Conservation (phyloP, 208 protist species). For the Naegleria fowleri region DNA sequence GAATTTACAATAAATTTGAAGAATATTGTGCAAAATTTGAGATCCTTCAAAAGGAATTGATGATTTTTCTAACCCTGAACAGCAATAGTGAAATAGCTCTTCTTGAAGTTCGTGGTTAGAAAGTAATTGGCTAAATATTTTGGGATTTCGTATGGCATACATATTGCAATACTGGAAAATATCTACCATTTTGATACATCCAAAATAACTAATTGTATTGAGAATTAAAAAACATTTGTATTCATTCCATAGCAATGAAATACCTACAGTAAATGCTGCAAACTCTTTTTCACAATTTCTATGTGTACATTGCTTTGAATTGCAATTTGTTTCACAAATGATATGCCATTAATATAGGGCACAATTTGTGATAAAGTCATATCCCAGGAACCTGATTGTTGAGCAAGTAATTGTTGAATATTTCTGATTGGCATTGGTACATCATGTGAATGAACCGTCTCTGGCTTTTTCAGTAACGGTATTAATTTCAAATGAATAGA, state of each 20-base stretch:
- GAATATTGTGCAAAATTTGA: neutral
- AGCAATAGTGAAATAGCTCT: neutral
- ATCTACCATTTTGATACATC: neutral
- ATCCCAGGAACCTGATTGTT: neutral
- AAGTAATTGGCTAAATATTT: neutral
- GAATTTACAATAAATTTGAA: neutral
- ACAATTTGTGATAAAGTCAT: neutral
- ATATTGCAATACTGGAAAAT: constrained; percentile 24
- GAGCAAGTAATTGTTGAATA: neutral
- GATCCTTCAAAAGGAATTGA: neutral
- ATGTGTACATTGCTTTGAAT: neutral
- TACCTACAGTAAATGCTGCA: neutral
- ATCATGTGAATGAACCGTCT: neutral
- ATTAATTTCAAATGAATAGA: constrained; percentile 9
- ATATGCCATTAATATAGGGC: constrained; percentile 6
- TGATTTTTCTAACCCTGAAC: neutral
- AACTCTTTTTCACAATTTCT: constrained; percentile 8
- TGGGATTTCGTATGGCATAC: neutral
- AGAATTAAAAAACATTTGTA: neutral
- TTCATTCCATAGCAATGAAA: no score
- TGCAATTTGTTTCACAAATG: constrained; percentile 16
- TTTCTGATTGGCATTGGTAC: neutral
- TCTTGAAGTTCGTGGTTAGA: neutral
- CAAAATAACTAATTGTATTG: neutral
- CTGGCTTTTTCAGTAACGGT: neutral